A percentile compares a stretch with the other conserved stretches of the same genome.
phyloP scores from a whole-genome alignment of 2,329 filamentous ascomycete species.

The Pseudogymnoascus sp. region DNA sequence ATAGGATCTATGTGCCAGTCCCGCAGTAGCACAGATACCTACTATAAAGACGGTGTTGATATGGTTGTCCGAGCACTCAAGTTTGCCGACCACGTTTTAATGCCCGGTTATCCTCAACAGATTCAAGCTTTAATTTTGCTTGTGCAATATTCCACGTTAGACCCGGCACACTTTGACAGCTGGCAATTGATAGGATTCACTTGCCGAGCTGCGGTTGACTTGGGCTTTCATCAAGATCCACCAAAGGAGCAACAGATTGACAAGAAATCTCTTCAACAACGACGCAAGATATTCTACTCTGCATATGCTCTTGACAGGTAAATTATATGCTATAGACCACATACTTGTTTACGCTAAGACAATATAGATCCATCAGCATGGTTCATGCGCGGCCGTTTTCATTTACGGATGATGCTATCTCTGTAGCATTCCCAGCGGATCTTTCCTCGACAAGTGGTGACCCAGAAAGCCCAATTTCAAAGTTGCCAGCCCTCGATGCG shows the following conservation, averaged over 20 bases:
- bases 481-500: conserved; percentile 48
- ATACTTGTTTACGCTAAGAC: conserved; percentile 14
- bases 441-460: conserved; percentile 18
- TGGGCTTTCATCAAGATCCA: conserved; percentile 90
- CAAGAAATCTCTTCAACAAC: conserved; percentile 63
- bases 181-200: conserved; percentile 93
- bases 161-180: conserved; percentile 84
- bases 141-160: conserved; percentile 82
- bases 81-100: conserved; percentile 74
- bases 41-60: conserved; percentile 50
- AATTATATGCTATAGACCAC: conserved; percentile 19
- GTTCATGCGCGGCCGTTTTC: conserved; percentile 83
- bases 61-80: conserved; percentile 60
- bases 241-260: conserved; percentile 61
- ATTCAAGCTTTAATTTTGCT: conserved; percentile 83
- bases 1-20: conserved; percentile 72
- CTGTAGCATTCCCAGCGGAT: conserved; percentile 68
- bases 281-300: conserved; percentile 81
- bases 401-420: conserved; percentile 81
- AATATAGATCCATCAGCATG: conserved; percentile 70
- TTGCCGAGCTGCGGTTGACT: conserved; percentile 76
- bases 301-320: conserved; percentile 85
- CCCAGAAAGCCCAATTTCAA: conserved; percentile 21
- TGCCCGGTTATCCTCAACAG: conserved; percentile 75
- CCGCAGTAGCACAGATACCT: conserved; percentile 57